Evolutionary conservation across 805 yeast species (phyloP), one percentile per base, ranked within the genome.

Genomic region (Lipomyces yamadae): DNA sequence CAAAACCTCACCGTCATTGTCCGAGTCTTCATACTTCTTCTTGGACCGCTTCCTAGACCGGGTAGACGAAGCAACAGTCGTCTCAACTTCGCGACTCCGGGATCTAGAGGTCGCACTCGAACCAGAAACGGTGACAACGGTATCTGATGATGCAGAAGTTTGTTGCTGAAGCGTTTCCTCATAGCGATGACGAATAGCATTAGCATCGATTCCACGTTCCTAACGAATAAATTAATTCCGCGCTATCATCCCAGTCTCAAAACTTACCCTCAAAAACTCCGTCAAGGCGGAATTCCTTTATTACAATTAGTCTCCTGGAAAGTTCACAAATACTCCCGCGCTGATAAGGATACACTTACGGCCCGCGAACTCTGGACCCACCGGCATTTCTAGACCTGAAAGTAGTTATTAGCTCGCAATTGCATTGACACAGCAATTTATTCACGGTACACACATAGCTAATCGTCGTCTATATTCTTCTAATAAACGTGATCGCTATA

Each of bases 141-240:
- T 54, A 7, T 60, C 69, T 24, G 33, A 42, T 30, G 39, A 61
- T 2, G 59, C 64, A n/a, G 68, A 68, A 7, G 32, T 59, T 13
- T 39, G 35, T 37, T 63, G 53, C 10, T 35, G 62, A 10, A 53
- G 55, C 11, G 63, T 24, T 60, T 67, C 60, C 54, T 61, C 66
- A 29, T 69, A 67, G 42, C 72, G 63, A 24, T 59, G 34, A 1
- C 72, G 63, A 30, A 70, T 65, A 10, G 66, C 67, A n/a, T 50
- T 50, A 1, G 70, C 72, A 62, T 66, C 68, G 55, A 70, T 70
- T 11, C 72, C 72, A 29, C 70, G 72, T 35, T 65, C 69, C 70
- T 67, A 52, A 52, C 6, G 10, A 24, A n/a, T 24, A 33, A 4
- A 33, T 37, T 42, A 62, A 24, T 24, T 24, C 24, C 24, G 24